phyloP scores from a whole-genome alignment of 2,329 filamentous ascomycete genomes.

The Lomentospora prolificans region DNA sequence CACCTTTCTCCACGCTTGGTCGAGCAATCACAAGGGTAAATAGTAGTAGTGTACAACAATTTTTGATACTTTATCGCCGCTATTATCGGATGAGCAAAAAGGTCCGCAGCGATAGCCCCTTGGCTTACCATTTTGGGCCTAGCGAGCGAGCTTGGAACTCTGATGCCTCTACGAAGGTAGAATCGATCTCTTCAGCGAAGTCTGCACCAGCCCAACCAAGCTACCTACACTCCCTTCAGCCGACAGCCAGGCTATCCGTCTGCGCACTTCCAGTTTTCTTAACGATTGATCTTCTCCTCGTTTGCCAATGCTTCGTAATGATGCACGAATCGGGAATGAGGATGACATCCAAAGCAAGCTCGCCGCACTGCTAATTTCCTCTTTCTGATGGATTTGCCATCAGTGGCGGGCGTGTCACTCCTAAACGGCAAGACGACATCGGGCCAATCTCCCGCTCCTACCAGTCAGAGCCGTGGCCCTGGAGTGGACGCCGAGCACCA shows the following conservation, averaged over 20 bases:
- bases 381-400: neutral
- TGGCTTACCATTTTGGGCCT: neutral
- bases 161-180: neutral
- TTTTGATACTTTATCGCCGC: neutral
- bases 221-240: too few species aligned
- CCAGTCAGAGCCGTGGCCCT: neutral
- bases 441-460: neutral
- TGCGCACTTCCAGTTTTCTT: neutral
- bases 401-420: neutral
- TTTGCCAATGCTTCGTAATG: neutral
- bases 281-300: neutral
- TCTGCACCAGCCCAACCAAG: too few species aligned
- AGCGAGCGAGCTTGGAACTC: too few species aligned
- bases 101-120: neutral
- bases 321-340: neutral
- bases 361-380: neutral
- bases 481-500: neutral
- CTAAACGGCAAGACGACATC: neutral
- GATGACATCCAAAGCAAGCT: neutral
- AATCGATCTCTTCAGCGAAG: too few species aligned
- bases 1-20: too few species aligned
- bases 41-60: neutral
- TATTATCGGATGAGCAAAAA: neutral
- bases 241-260: too few species aligned
- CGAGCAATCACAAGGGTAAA: too few species aligned